A percentile compares a stretch with the other conserved stretches of the same genome.
Evolutionary conservation across 192 early-diverging fungal species (phyloP).

Genomic region (Umbelopsis sp.): DNA sequence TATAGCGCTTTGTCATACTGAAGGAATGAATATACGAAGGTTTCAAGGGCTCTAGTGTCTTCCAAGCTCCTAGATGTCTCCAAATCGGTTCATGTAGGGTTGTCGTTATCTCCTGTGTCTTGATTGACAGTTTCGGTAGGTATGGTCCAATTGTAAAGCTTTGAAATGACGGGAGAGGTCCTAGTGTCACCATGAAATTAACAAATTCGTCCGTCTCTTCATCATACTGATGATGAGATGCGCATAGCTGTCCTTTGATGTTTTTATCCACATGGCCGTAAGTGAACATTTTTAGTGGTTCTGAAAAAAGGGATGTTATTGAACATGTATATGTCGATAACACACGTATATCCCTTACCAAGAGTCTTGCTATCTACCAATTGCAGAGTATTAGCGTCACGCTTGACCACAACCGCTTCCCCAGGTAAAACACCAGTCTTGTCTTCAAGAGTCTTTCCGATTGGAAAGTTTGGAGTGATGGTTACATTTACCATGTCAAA

Average conservation of each 20-base stretch:
- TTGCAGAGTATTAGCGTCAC: slow-evolving; percentile 42
- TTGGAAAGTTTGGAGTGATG: slow-evolving; percentile 41
- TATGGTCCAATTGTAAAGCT: slow-evolving; percentile 23
- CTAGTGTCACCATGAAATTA: slow-evolving; percentile 39
- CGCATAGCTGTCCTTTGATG: slow-evolving; percentile 35
- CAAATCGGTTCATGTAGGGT: slow-evolving; percentile 28
- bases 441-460: slow-evolving; percentile 23
- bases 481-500: slow-evolving; percentile 45
- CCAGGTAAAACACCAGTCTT: slow-evolving; percentile 30
- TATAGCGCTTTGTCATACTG: slow-evolving; percentile 43
- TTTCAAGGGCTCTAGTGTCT: slow-evolving; percentile 26
- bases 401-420: slow-evolving; percentile 35
- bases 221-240: slow-evolving; percentile 43
- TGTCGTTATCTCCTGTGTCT: not conserved
- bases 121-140: slow-evolving; percentile 5
- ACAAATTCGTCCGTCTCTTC: slow-evolving; percentile 37
- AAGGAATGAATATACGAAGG: slow-evolving; percentile 54
- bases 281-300: slow-evolving; percentile 40
- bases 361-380: slow-evolving; percentile 30
- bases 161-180: slow-evolving; percentile 30
- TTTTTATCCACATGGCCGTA: slow-evolving; percentile 33
- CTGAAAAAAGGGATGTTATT: slow-evolving; percentile 7
- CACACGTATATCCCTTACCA: slow-evolving; percentile 13
- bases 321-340: not conserved
- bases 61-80: slow-evolving; percentile 33